Conservation (phyloP, 257 asterid genomes). For the Solanum ossicruentum region DNA sequence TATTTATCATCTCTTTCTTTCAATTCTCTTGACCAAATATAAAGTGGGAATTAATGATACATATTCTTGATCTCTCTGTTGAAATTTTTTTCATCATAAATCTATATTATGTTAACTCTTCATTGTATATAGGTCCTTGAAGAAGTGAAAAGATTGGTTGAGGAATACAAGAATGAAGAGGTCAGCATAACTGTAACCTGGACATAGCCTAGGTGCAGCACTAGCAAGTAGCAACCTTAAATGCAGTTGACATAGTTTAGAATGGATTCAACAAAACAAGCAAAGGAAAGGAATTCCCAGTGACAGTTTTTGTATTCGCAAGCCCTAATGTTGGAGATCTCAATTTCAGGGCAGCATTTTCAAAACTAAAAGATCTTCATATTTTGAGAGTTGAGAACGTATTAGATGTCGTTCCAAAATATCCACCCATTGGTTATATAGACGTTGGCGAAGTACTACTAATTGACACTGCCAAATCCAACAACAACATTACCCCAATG, state of each 20-base stretch:
- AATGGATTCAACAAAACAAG: constrained; percentile 47
- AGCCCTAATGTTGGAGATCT: constrained; percentile 31
- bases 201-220: constrained; percentile 84
- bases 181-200: constrained; percentile 64
- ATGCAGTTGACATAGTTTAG: constrained; percentile 45
- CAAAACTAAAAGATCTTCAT: constrained; percentile 14
- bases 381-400: constrained; percentile 35
- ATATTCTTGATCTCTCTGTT: neutral
- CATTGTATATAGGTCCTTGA: constrained; percentile 25
- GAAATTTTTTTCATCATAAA: neutral
- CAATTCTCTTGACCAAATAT: neutral
- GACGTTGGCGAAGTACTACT: constrained; percentile 51
- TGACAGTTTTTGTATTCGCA: neutral
- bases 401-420: constrained; percentile 43
- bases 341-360: constrained; percentile 10
- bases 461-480: constrained; percentile 50
- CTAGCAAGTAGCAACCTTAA: constrained; percentile 43
- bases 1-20: neutral
- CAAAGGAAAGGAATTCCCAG: constrained; percentile 37
- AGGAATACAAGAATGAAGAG: constrained; percentile 47
- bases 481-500: no score
- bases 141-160: constrained; percentile 49
- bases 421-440: constrained; percentile 36
- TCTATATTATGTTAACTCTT: neutral
- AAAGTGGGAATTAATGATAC: neutral